These are phyloP conservation scores for Russula earlei DNA, from an alignment of 768 basidiomycete genomes.

Conservation along the genomic window DNA sequence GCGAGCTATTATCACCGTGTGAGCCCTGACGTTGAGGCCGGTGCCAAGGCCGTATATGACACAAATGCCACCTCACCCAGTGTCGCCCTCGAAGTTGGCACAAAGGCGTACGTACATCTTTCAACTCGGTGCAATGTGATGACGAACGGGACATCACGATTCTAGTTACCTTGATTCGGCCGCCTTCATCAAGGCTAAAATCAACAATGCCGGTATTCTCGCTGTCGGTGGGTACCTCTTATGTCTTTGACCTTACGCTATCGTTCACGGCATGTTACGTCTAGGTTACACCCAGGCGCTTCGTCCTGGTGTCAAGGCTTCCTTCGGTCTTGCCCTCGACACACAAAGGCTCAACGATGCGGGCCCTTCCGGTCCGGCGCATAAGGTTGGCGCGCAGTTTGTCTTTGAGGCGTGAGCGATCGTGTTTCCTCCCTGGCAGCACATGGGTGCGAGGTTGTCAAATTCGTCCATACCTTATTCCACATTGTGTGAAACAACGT, in stretches of 20 bases:
- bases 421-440: background rate
- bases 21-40: constrained; percentile 83
- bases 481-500: constrained; percentile 1
- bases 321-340: constrained; percentile 93
- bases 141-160: background rate
- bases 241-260: background rate
- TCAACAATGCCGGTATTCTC: constrained; percentile 92
- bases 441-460: background rate
- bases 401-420: constrained; percentile 19
- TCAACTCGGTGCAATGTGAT: background rate
- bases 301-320: constrained; percentile 85
- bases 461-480: constrained; percentile 14
- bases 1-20: constrained; percentile 99
- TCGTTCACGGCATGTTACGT: constrained; percentile 14
- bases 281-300: constrained; percentile 86
- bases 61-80: constrained; percentile 79
- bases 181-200: constrained; percentile 96
- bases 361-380: constrained; percentile 48
- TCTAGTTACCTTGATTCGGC: constrained; percentile 72
- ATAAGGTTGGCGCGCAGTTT: constrained; percentile 42
- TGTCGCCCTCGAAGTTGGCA: constrained; percentile 88
- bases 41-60: constrained; percentile 95
- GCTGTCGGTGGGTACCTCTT: constrained; percentile 53
- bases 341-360: constrained; percentile 82
- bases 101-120: constrained; percentile 69